Conservation (phyloP, 2,329 filamentous ascomycete species). For the Zasmidium cellare region DNA sequence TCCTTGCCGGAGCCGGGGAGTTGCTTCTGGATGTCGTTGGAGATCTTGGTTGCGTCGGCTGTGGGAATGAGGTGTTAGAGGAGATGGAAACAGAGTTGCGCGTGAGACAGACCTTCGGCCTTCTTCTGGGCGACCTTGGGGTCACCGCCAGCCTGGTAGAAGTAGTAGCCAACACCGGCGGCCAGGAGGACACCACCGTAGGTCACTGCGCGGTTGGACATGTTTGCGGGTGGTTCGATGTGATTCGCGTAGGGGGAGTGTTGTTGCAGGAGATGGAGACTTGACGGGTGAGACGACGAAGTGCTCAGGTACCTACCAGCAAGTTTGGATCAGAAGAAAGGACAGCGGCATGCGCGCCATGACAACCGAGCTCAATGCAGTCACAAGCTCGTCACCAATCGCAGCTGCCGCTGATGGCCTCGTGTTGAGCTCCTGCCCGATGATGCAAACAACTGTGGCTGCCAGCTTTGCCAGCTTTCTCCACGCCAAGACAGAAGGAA, state of each 20-base stretch:
- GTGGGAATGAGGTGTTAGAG: slow-evolving; percentile 7
- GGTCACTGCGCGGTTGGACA: slow-evolving; percentile 24
- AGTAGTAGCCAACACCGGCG: slow-evolving; percentile 77
- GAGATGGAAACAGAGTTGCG: not conserved
- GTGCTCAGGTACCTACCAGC: not conserved
- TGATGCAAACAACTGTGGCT: not conserved
- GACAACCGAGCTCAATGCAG: not conserved
- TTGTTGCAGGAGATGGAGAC: not conserved
- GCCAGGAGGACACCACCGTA: slow-evolving; percentile 59
- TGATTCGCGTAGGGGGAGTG: slow-evolving; percentile 3
- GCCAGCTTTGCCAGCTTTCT: no score
- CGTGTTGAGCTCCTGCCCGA: not conserved
- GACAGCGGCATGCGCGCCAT: not conserved
- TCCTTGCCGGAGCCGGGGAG: slow-evolving; percentile 63
- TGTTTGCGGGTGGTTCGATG: slow-evolving; percentile 11
- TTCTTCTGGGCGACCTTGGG: slow-evolving; percentile 82
- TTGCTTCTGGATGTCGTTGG: slow-evolving; percentile 65
- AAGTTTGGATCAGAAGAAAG: not conserved
- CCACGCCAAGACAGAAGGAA: not conserved
- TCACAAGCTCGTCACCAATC: not conserved
- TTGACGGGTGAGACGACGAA: not conserved
- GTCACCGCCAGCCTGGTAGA: slow-evolving; percentile 82
- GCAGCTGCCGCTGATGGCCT: not conserved
- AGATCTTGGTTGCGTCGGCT: slow-evolving; percentile 76
- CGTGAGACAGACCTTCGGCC: slow-evolving; percentile 67